A percentile compares a stretch with the other conserved stretches of the same genome.
Evolutionary conservation across 164 flowering plant genomes (phyloP).

Genomic region (Santalum album): DNA sequence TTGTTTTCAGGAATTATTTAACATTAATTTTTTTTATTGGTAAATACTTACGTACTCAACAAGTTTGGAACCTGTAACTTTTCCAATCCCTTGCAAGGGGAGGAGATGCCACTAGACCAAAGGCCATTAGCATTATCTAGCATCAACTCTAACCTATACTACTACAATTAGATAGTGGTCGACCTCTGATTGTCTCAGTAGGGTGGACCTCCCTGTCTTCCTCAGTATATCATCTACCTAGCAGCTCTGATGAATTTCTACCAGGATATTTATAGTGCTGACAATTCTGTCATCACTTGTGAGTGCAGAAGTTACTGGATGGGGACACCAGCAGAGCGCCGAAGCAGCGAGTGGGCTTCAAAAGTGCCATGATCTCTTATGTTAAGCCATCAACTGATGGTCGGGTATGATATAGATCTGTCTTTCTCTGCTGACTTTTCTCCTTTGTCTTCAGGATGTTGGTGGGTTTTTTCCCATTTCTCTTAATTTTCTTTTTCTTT

Average conservation of each 20-base stretch:
- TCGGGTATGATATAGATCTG: constrained; percentile 43
- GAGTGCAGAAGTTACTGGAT: constrained; percentile 66
- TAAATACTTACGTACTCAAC: too few species aligned
- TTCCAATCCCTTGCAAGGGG: too few species aligned
- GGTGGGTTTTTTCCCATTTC: neutral
- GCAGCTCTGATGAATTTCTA: neutral
- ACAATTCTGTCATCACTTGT: neutral
- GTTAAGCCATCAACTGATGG: constrained; percentile 79
- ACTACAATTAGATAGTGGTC: too few species aligned
- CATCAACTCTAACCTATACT: too few species aligned
- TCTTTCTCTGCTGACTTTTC: constrained; percentile 5
- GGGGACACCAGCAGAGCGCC: constrained; percentile 31
- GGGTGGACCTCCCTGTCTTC: neutral
- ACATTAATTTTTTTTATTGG: neutral
- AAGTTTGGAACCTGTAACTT: too few species aligned
- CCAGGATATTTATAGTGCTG: neutral
- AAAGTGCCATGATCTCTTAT: constrained; percentile 79
- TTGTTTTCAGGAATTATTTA: neutral
- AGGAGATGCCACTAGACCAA: too few species aligned
- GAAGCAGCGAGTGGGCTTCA: constrained; percentile 71
- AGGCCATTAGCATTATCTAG: too few species aligned
- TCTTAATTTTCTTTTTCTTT: neutral
- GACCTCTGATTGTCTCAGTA: neutral
- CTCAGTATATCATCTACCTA: neutral
- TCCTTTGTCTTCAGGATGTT: neutral